These are phyloP conservation scores for Sphaerostilbella broomeana DNA, from an alignment of 2,329 filamentous ascomycete genomes.

Conservation along the genomic window DNA sequence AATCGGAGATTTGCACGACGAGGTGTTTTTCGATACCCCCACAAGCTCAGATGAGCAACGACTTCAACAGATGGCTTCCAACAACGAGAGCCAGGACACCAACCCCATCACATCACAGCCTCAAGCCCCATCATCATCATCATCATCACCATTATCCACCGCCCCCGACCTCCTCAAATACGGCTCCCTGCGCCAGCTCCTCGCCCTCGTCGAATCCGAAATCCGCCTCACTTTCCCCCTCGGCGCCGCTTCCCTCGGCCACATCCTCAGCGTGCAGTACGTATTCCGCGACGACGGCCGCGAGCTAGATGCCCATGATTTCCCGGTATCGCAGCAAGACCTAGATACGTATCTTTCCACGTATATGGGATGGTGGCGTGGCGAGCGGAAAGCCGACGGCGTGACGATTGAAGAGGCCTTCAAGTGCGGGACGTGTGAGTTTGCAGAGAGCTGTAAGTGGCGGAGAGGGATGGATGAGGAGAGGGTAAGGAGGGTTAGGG, in stretches of 20 bases:
- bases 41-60: slow-evolving; percentile 26
- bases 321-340: slow-evolving; percentile 58
- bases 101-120: background rate
- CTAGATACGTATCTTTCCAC: slow-evolving; percentile 61
- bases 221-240: slow-evolving; percentile 46
- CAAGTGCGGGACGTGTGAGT: slow-evolving; percentile 83
- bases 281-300: slow-evolving; percentile 46
- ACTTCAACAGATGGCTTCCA: background rate
- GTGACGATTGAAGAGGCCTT: slow-evolving; percentile 79
- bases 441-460: slow-evolving; percentile 74
- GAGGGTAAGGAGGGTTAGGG: slow-evolving; percentile 21
- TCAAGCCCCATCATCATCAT: no score
- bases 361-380: slow-evolving; percentile 84
- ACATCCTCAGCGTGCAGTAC: slow-evolving; percentile 49
- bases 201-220: slow-evolving; percentile 40
- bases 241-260: slow-evolving; percentile 41
- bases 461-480: slow-evolving; percentile 62
- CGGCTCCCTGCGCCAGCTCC: slow-evolving; percentile 40
- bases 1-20: slow-evolving; percentile 61
- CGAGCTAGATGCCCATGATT: slow-evolving; percentile 48
- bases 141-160: slow-evolving; percentile 16
- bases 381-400: slow-evolving; percentile 63
- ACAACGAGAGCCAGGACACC: slow-evolving; percentile 10
- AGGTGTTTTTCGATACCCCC: slow-evolving; percentile 49
- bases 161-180: slow-evolving; percentile 38